Base-by-base conservation (phyloP, 257 asterid species). In the Solanum phureja region DNA sequence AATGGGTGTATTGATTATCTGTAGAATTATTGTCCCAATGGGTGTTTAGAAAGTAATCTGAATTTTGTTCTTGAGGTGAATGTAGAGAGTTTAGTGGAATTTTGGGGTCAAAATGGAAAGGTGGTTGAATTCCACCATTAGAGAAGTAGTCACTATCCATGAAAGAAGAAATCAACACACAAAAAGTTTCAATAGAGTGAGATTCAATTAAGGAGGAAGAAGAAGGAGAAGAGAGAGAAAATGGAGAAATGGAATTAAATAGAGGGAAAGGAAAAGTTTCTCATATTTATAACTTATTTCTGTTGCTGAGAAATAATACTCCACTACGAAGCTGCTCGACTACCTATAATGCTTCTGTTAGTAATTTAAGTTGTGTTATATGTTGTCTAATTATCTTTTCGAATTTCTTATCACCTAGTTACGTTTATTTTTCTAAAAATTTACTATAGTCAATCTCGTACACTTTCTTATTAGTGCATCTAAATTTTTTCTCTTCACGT, bases 131-230 rank as follows among this genome's bases (percentile, higher is more conserved):
- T 87, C 93, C 96, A 31, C 90, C 85, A 85, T 91, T 93, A 89
- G 92, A 88, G 64, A 91, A 94, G 89, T 90, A 93, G 9, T 94
- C 94, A 82, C 91, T 93, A 12, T 97, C 99, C 99, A 97, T 96
- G 29, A 58, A 69, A 31, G 1, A 11, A 76, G 83, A 38, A 75
- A 75, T 11, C 3, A n/a, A 35, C 49, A 35, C 49, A 21, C 60
- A 52, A 52, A 52, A 52, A 52, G 60, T 18, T 23, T 75, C 6
- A 76, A 56, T 12, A 76, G 84, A 76, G 7, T 38, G 58, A 40
- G 37, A 9, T 77, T 40, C 4, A 76, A 21, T 40, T 40, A n/a
- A 38, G 84, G 12, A 16, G 37, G 62, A 44, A 14, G 85, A 87
- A 27, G 83, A 75, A 58, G 86, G 46, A 82, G 75, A 18, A 85